These are phyloP conservation scores for Phaeosphaeria sp. DNA, from an alignment of 2,329 filamentous ascomycete species.

Conservation along the genomic window DNA sequence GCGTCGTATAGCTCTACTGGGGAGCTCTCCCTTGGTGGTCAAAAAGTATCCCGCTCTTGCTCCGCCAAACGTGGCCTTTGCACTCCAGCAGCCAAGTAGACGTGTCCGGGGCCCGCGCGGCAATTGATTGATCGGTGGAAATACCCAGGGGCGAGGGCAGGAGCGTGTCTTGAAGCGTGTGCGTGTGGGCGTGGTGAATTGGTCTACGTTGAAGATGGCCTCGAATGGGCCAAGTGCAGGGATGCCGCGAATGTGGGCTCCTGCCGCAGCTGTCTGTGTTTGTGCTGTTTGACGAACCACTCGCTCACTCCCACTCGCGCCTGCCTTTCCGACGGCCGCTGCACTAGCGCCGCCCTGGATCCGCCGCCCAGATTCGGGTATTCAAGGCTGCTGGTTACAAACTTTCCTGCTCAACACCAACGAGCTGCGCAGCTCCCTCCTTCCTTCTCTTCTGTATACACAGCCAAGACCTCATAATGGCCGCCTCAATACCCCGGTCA, in stretches of 20 bases:
- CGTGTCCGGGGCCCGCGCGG: slow-evolving; percentile 13
- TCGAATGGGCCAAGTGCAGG: slow-evolving; percentile 38
- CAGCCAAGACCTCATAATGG: slow-evolving; percentile 26
- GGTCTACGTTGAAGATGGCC: slow-evolving; percentile 45
- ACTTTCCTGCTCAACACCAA: slow-evolving; percentile 3
- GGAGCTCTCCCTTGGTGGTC: slow-evolving; percentile 26
- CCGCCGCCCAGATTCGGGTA: slow-evolving; percentile 31
- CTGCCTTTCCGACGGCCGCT: not conserved
- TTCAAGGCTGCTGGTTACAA: slow-evolving; percentile 11
- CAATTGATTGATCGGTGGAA: slow-evolving; percentile 18
- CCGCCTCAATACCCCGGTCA: slow-evolving; percentile 40
- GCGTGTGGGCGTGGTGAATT: slow-evolving; percentile 31
- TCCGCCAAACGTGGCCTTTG: slow-evolving; percentile 48
- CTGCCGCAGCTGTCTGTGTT: slow-evolving; percentile 15
- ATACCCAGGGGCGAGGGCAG: slow-evolving; percentile 2
- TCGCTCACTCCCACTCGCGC: not conserved
- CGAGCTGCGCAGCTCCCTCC: slow-evolving; percentile 3
- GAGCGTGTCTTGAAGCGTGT: slow-evolving; percentile 11
- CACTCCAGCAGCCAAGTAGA: slow-evolving; percentile 8
- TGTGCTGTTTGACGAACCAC: slow-evolving; percentile 11
- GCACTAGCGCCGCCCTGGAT: slow-evolving; percentile 5
- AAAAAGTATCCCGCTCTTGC: slow-evolving; percentile 36
- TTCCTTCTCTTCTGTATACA: not conserved
- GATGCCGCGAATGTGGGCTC: slow-evolving; percentile 44
- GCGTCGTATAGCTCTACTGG: slow-evolving; percentile 26